Evolutionary conservation across 192 early-diverging fungal genomes (phyloP), one percentile per base, ranked within the genome.

Genomic region (Coemansia sp.): DNA sequence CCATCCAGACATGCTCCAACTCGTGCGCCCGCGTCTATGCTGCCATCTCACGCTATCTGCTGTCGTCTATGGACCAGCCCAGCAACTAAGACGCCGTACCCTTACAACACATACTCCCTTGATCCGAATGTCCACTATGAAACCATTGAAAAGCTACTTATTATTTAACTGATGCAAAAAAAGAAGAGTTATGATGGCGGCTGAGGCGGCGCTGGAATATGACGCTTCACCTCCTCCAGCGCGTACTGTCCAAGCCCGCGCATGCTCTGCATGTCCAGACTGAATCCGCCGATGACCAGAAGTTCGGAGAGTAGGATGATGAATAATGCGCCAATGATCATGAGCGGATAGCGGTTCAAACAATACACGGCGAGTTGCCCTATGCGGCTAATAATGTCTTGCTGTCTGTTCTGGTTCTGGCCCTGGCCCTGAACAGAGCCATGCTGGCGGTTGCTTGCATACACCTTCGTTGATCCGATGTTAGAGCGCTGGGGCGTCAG

Each of bases 21-120:
- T 42, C 65, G 25, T 71, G 75, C 54, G 66, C 69, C 5, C 75
- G 71, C 22, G 67, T 82, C 22, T 82, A 82, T 45, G 80, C 80
- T 11, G 80, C 75, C 35, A 69, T 81, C 33, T 81, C 73, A 62
- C 79, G 70, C 36, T 70, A 68, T 35, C 63, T 80, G 34, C 72
- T 74, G 40, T 49, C 68, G 22, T 68, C 77, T 2, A 29, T 67
- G 23, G 65, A 67, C 48, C 66, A 72, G 45, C n/a, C 53, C 34
- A 9, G 43, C 20, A 14, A 11, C 54, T 63, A 52, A 32, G 17
- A 63, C 49, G 29, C 29, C 29, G 29, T 3, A 3, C 29, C 29
- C 29, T 29, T 29, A 29, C 29, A 29, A 29, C 29, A 29, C 29
- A 29, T 29, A 29, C 29, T 29, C 29, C 29, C 29, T 29, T 29